A percentile compares a stretch with the other conserved stretches of the same genome.
Conservation (phyloP, 192 early-diverging fungal species). For the Kappamyces sp. region DNA sequence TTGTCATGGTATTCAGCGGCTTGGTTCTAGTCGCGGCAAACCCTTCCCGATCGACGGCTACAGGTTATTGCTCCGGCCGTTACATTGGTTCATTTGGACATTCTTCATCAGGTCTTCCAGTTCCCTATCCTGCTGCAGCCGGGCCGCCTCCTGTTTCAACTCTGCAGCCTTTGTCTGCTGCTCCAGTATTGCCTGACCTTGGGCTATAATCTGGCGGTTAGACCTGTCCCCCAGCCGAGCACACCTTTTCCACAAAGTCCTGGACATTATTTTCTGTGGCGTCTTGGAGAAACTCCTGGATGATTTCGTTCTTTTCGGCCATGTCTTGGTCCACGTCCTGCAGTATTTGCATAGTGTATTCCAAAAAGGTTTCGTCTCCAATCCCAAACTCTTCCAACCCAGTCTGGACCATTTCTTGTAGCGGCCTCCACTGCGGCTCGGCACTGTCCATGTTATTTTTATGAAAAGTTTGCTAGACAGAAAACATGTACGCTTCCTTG, state of each 20-base stretch:
- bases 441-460: background rate
- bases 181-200: constrained; percentile 31
- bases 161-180: constrained; percentile 29
- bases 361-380: constrained; percentile 47
- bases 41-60: constrained; percentile 12
- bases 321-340: constrained; percentile 58
- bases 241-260: constrained; percentile 13
- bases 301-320: constrained; percentile 61
- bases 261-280: constrained; percentile 29
- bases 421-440: background rate
- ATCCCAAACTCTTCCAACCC: background rate
- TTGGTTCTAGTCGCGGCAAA: too few relatives aligned
- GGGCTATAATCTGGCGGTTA: constrained; percentile 37
- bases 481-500: constrained; percentile 51
- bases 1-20: constrained; percentile 27
- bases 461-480: constrained; percentile 16
- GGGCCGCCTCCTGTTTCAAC: constrained; percentile 19
- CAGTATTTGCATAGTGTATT: constrained; percentile 64
- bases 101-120: constrained; percentile 12
- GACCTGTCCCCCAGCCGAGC: constrained; percentile 20
- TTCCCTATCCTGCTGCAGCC: background rate
- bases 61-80: constrained; percentile 20
- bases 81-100: constrained; percentile 21
- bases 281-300: constrained; percentile 63
- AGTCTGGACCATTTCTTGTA: too few relatives aligned